Conservation (phyloP, 2,329 filamentous ascomycete species). For the Aspergillus aculeatus region DNA sequence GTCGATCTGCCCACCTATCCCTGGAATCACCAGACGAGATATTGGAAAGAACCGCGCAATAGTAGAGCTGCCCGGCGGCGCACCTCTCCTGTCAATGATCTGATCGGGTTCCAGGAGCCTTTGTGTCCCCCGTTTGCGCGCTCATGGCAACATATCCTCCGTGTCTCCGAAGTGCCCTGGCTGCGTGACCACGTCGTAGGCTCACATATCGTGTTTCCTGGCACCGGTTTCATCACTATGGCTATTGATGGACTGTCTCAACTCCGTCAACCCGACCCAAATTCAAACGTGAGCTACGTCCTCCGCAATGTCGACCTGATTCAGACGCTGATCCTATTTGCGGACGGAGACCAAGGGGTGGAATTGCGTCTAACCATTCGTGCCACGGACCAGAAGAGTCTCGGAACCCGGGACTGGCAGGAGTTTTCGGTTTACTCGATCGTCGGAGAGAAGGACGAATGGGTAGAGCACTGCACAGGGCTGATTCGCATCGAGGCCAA, state of each 20-base stretch:
- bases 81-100: neutral
- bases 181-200: constrained; percentile 34
- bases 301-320: no score
- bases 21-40: constrained; percentile 15
- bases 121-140: constrained; percentile 21
- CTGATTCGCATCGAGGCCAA: no score
- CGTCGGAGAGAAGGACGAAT: no score
- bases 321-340: no score
- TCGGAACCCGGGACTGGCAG: no score
- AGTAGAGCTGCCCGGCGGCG: constrained; percentile 19
- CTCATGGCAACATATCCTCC: constrained; percentile 24
- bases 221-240: constrained; percentile 23
- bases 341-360: no score
- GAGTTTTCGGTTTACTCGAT: no score
- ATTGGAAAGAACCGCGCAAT: constrained; percentile 15
- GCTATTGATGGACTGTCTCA: constrained; percentile 18
- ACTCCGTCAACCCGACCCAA: no score
- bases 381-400: no score
- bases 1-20: constrained; percentile 19
- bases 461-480: no score
- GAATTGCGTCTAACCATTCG: no score
- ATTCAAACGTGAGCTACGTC: no score
- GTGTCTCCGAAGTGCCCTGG: constrained; percentile 30
- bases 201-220: constrained; percentile 32
- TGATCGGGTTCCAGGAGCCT: neutral